Percentiles rank a stretch among this genome's conserved stretches.
Evolutionary conservation across 2,329 filamentous ascomycete genomes (phyloP).

Genomic region (Elsinoe necatrix): DNA sequence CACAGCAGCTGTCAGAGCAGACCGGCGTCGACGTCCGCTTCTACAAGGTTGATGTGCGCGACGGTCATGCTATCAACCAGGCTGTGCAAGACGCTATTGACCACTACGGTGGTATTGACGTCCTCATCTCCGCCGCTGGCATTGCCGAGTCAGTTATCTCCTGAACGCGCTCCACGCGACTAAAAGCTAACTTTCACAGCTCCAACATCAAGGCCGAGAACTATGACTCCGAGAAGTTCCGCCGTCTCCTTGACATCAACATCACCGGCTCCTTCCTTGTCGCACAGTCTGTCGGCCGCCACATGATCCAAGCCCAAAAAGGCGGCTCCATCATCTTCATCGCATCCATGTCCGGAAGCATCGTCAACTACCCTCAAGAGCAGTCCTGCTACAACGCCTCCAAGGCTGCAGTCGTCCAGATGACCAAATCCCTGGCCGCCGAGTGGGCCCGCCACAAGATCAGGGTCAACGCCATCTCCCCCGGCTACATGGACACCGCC

Average conservation of each 20-base stretch:
- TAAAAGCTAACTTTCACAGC: conserved; percentile 26
- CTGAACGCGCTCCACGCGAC: neutral
- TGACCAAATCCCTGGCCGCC: conserved; percentile 71
- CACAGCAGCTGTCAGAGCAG: conserved; percentile 61
- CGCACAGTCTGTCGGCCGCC: conserved; percentile 47
- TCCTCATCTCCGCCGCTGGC: conserved; percentile 71
- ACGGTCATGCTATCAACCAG: conserved; percentile 59
- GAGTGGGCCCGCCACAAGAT: conserved; percentile 78
- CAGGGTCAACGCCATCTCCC: conserved; percentile 75
- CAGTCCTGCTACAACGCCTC: conserved; percentile 77
- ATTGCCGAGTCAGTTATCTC: conserved; percentile 56
- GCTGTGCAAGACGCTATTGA: conserved; percentile 59
- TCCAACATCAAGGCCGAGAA: conserved; percentile 76
- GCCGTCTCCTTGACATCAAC: conserved; percentile 73
- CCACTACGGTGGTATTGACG: conserved; percentile 60
- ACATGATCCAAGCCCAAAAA: conserved; percentile 63
- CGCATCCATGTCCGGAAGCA: conserved; percentile 51
- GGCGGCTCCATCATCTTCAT: conserved; percentile 68
- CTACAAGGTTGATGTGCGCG: conserved; percentile 71
- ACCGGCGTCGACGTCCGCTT: conserved; percentile 66
- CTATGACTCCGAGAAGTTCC: conserved; percentile 69
- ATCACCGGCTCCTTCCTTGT: conserved; percentile 70
- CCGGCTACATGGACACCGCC: conserved; percentile 80
- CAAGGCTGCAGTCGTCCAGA: conserved; percentile 70
- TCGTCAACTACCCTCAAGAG: conserved; percentile 55